Evolutionary conservation across 1,284 basidiomycete genomes (phyloP).

Genomic region (Paramarasmius palmivorus): DNA sequence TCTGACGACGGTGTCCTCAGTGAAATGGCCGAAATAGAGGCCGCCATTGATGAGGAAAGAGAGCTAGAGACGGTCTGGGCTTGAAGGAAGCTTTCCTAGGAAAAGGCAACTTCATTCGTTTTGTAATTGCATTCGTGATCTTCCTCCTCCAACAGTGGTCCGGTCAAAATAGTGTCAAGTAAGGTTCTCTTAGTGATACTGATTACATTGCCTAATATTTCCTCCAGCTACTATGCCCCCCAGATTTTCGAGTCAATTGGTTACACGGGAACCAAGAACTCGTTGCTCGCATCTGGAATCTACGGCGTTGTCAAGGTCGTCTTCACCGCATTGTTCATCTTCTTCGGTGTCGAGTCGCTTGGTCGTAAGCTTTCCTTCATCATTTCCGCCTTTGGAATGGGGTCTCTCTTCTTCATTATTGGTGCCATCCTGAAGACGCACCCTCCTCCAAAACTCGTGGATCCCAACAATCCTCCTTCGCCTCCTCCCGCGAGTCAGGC

Average conservation of each 20-base stretch:
- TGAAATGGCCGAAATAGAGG: slow-evolving; percentile 59
- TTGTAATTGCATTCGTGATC: slow-evolving; percentile 63
- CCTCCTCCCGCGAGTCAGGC: slow-evolving; percentile 49
- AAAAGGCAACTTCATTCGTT: slow-evolving; percentile 63
- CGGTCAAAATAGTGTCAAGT: slow-evolving; percentile 66
- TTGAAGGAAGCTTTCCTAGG: slow-evolving; percentile 58
- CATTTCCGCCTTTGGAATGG: slow-evolving; percentile 69
- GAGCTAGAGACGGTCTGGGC: slow-evolving; percentile 47
- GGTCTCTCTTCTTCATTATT: slow-evolving; percentile 65
- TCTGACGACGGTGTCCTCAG: slow-evolving; percentile 41
- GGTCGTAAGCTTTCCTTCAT: slow-evolving; percentile 61
- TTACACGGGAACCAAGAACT: slow-evolving; percentile 51
- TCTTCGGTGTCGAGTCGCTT: slow-evolving; percentile 61
- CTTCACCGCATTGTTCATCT: slow-evolving; percentile 41
- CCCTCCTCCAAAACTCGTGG: slow-evolving; percentile 34
- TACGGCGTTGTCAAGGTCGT: slow-evolving; percentile 63
- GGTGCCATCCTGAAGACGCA: slow-evolving; percentile 65
- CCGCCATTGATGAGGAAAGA: slow-evolving; percentile 54
- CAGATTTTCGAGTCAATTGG: slow-evolving; percentile 54
- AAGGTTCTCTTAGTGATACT: slow-evolving; percentile 54
- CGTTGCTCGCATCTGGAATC: slow-evolving; percentile 69
- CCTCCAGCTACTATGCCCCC: slow-evolving; percentile 52
- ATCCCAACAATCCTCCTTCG: slow-evolving; percentile 18
- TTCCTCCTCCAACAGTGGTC: slow-evolving; percentile 67
- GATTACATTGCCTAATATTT: slow-evolving; percentile 10